Base-by-base conservation (phyloP, 2,329 filamentous ascomycete species). In the Claviceps purpurea region DNA sequence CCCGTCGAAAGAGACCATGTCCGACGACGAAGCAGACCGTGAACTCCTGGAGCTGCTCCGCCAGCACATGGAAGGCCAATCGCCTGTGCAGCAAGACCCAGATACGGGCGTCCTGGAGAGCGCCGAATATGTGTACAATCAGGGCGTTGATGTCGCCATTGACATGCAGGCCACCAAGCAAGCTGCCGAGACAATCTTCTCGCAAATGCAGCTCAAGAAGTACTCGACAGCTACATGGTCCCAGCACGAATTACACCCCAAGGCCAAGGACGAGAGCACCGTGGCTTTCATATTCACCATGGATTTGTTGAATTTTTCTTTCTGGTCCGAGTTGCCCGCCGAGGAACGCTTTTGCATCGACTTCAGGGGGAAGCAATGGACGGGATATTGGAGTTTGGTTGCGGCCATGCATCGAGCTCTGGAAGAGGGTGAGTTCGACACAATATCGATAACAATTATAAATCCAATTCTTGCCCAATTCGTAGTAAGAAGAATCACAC, bases 281-380 rank as follows among this genome's bases (percentile, higher is more conserved):
- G 81, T 95, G 22, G 84, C 87, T 56, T 97, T 98, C 65, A 91
- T 98, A 61, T 97, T 98, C 65, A 89, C 87, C 20, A 95, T 98
- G 89, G 93, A 98, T 65, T 68, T 98, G 30, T 72, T 98, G 49
- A 98, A 98, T 65, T 98, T 97, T 64, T 94, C 85, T 22, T 98
- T 98, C 67, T 98, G 93, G 93, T 94, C 88, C 14, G 84, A 87
- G 50, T 64, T 69, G 45, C 67, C 73, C 0, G 82, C 86, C 11
- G 76, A 81, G 5, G 82, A 91, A 60, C 77, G 89, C 11, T 98
- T 91, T 66, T 78, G 85, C 10, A 78, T 98, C 43, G 83, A 87
- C 53, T 97, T 96, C 67, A 78, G 77, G 46, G 89, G 81, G 30
- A 84, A 80, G 66, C 80, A 70, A 53, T 97, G 89, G 89, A 96